Base-by-base conservation (phyloP, 225 moss, liverwort and hornwort species). In the Bryum argenteum region DNA sequence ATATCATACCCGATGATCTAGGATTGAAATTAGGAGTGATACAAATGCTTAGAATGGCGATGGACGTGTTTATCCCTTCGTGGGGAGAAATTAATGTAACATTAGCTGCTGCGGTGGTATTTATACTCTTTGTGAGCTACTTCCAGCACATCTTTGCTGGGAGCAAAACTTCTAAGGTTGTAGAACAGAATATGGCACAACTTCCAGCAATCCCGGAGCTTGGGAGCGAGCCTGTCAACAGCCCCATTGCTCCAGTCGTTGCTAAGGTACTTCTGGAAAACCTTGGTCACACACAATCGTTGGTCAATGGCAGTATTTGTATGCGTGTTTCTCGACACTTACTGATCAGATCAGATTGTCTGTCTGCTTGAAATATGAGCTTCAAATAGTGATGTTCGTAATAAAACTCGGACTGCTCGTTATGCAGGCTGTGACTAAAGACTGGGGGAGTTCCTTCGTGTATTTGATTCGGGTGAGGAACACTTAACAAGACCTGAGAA, bases 41-140 rank as follows among this genome's bases (percentile, higher is more conserved):
- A 80, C 83, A 79, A 82, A 82, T 86, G 65, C 81, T 77, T n/a
- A 75, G 80, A 67, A 82, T 77, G 80, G 91, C 88, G 33, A 56
- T 84, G 20, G 85, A 89, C 72, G 90, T 94, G 48, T 74, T 94
- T 21, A 80, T 91, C 12, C 94, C 94, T n/a, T 85, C 94, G 21
- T 90, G 91, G 94, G 87, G 90, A 45, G 94, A 94, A 74, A 80
- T 94, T 65, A 88, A 89, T 74, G 67, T 87, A 38, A 85, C 94
- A 11, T 72, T 94, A 50, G 87, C 70, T 12, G 82, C 85, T 44
- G 89, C 89, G 3, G 53, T 91, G 37, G 71, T 85, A 10, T 64
- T 90, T 40, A 77, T 91, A 65, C 37, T 91, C 28, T 17, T 94
- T 3, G 72, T 90, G 53, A 90, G 85, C 76, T 78, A 87, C 73